Evolutionary conservation across 495 filamentous ascomycete genomes (phyloP), one percentile per base, ranked within the genome.

Genomic region (Xylaria venustula): DNA sequence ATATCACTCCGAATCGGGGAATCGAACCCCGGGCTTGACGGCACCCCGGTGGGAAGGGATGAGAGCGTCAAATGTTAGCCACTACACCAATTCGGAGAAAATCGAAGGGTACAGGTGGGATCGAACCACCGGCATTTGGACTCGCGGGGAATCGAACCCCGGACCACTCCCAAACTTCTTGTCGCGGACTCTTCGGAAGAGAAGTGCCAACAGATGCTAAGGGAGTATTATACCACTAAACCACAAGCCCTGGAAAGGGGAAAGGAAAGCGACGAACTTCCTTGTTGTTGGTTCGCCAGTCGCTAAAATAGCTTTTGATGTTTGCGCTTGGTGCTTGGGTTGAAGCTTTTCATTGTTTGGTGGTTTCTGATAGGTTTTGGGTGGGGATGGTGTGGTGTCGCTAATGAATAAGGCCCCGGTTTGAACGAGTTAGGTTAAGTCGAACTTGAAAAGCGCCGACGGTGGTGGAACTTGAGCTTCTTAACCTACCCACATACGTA

Each of bases 61-160:
- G 69, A 71, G 67, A 71, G 67, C 67, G 67, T 67, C 69, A 69
- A 66, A 70, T 71, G 69, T 70, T 71, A 54, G 67, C 64, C 67
- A 70, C 64, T 68, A 68, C 65, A 72, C 67, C 65, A 72, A 72
- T 71, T 71, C 69, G 64, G 69, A 71, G 20, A 47, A 59, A 42
- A 44, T 40, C 45, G 28, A 30, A n/a, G 34, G 36, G 37, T 49
- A 59, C 17, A 49, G 40, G 40, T 30, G 49, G 48, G n/a, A 60
- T 53, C 47, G 37, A 60, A 60, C 58, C 58, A 32, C 48, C 40
- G 19, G 25, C 19, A 19, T 12, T n/a, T 74, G 71, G 71, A 73
- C 68, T 71, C 76, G 80, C 80, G 73, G 80, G 79, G 77, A 82
- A 81, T 82, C 77, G 79, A 83, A 82, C 77, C 80, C 80, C 74